phyloP scores from a whole-genome alignment of 768 basidiomycete genomes.

The Pseudohyphozyma bogoriensis region DNA sequence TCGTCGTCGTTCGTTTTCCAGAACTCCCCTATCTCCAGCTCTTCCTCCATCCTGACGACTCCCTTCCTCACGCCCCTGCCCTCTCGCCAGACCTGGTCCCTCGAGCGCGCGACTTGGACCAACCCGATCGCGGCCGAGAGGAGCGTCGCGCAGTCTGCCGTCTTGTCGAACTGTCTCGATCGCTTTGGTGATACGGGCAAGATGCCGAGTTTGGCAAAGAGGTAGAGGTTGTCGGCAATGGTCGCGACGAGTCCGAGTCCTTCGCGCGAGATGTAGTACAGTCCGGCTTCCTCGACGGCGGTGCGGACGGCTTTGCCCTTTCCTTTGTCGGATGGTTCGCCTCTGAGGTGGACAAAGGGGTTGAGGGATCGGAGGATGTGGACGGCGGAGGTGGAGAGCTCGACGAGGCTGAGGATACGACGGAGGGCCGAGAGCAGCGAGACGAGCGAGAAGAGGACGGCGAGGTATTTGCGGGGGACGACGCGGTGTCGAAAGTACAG shows the following conservation, averaged over 20 bases:
- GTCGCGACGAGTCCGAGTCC: neutral
- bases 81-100: neutral
- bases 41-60: neutral
- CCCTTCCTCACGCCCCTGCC: neutral
- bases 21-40: neutral
- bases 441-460: neutral
- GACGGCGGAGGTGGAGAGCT: neutral
- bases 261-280: neutral
- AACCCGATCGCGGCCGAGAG: neutral
- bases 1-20: neutral
- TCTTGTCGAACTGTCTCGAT: neutral
- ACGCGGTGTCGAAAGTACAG: neutral
- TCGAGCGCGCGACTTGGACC: neutral
- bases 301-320: too few species aligned
- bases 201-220: neutral
- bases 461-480: neutral
- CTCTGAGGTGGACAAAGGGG: neutral
- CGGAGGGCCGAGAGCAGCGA: neutral
- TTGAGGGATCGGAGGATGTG: neutral
- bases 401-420: neutral
- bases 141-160: neutral
- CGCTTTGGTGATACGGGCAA: neutral
- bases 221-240: neutral
- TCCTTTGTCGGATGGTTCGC: too few species aligned
- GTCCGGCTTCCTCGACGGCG: too few species aligned